Evolutionary conservation across 177 flowering plant species (phyloP).

Genomic region (Telopea speciosissima): DNA sequence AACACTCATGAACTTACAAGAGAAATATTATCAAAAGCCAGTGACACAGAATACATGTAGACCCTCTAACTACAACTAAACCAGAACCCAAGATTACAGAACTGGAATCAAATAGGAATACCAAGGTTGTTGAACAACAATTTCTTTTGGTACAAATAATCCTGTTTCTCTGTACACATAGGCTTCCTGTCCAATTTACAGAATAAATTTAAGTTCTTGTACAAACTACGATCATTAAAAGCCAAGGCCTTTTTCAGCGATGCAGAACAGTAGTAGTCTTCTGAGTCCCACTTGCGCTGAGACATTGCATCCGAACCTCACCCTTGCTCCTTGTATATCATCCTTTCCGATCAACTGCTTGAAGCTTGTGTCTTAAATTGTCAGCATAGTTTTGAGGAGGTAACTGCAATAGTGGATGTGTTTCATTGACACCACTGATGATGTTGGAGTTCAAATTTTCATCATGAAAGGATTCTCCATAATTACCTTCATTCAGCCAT

Average conservation of each 20-base stretch:
- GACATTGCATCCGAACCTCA: slow-evolving; percentile 15
- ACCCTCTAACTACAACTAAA: too few species aligned
- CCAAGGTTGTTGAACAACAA: neutral
- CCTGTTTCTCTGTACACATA: neutral
- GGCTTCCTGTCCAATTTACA: neutral
- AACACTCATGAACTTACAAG: too few species aligned
- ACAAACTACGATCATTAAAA: slow-evolving; percentile 9
- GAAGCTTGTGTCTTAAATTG: slow-evolving; percentile 19
- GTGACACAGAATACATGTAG: too few species aligned
- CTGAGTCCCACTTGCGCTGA: slow-evolving; percentile 15
- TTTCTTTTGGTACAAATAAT: too few species aligned
- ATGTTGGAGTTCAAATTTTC: slow-evolving; percentile 44
- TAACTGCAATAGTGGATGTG: neutral
- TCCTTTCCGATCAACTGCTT: slow-evolving; percentile 20
- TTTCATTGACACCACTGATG: neutral
- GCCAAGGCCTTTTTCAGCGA: slow-evolving; percentile 16
- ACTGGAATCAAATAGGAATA: too few species aligned
- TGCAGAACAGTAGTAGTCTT: slow-evolving; percentile 11
- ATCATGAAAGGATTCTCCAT: slow-evolving; percentile 19
- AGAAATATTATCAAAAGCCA: too few species aligned
- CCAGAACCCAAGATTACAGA: too few species aligned
- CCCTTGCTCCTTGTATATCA: neutral
- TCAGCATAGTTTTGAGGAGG: slow-evolving; percentile 4
- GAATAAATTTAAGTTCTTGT: slow-evolving; percentile 15
- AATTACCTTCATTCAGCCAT: slow-evolving; percentile 7